Evolutionary conservation across 805 yeast species (phyloP), one percentile per base, ranked within the genome.

Genomic region (Metschnikowia dekortorum): DNA sequence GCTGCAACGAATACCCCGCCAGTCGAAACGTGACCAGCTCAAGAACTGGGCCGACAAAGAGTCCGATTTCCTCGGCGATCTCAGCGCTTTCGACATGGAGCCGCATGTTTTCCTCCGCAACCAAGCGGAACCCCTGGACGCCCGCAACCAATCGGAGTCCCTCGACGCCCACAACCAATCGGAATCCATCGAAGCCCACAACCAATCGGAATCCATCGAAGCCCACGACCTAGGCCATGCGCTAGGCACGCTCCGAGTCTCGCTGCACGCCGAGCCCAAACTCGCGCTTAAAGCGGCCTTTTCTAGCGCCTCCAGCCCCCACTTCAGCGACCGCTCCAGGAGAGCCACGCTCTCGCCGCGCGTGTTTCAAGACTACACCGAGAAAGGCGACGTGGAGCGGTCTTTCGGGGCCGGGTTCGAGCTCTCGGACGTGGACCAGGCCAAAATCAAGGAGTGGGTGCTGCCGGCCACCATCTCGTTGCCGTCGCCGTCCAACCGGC

Each of bases 401-500:
- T 47, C 48, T 13, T 54, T 56, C 42, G 59, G 47, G 8, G 56
- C 53, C 14, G 29, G 28, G 26, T 26, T 39, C 32, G 35, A 39
- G 36, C 44, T 44, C 30, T 36, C 36, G 30, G 39, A 26, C 30
- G 39, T 36, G 29, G 40, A 43, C 39, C 46, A 43, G 11, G 46
- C 46, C 34, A 14, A 41, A 31, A 14, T 28, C 43, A 33, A 33
- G 16, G 29, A 43, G 18, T 34, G 46, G 39, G 46, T 43, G 5
- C 57, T 53, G 56, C 61, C 61, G 11, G 58, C 47, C 34, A 49
- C 60, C 4, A 36, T 47, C 2, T 54, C 56, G 9, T 46, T 54
- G 35, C 47, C 50, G 16, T 54, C 58, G 18, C 61, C 61, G 1
- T 39, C 53, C 7, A 51, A 61, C n/a, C 49, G 67, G 8, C 61